Base-by-base conservation (phyloP, 495 filamentous ascomycete genomes). In the Collariella sp. region DNA sequence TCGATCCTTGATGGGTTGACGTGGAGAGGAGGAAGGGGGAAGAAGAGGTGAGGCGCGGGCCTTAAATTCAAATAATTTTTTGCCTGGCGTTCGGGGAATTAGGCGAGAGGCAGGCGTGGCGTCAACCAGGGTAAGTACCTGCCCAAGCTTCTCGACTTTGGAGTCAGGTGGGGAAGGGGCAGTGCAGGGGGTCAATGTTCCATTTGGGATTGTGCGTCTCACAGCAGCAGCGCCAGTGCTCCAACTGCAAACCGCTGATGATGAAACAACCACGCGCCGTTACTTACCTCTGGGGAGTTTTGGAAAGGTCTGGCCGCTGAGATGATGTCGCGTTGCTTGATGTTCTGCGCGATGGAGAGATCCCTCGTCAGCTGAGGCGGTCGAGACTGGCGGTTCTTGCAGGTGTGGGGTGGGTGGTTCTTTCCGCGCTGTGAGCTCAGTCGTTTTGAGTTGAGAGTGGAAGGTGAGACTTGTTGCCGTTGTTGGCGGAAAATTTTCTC, bases 11-110 rank as follows among this genome's bases (percentile, higher is more conserved):
- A 68, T 66, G 69, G n/a, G 61, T 73, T 73, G 72, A 66, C 65
- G 60, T 58, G 63, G 59, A 62, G 54, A 72, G 67, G 63, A 69
- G 70, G 69, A 70, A 67, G 64, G 64, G n/a, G 62, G 68, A 66
- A 68, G 62, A 64, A 67, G 62, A 66, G 63, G 64, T 51, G 60
- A 64, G 59, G 59, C 63, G 58, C 64, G 58, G 62, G 61, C 64
- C 67, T 23, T 69, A 57, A 70, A 71, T 68, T 75, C 70, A 74
- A 75, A 73, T 73, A n/a, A 70, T 68, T 74, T 74, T 73, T 74
- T 75, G 64, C 64, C 65, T 63, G 43, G 59, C 48, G 57, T 61
- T 62, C 60, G 67, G 64, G 64, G 56, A 65, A 64, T 61, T 65
- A 66, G 62, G 64, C 66, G 66, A 67, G 59, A 61, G 59, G 62